Evolutionary conservation across 2,329 filamentous ascomycete species (phyloP), one percentile per base, ranked within the genome.

Genomic region (Sclerotinia glacialis): DNA sequence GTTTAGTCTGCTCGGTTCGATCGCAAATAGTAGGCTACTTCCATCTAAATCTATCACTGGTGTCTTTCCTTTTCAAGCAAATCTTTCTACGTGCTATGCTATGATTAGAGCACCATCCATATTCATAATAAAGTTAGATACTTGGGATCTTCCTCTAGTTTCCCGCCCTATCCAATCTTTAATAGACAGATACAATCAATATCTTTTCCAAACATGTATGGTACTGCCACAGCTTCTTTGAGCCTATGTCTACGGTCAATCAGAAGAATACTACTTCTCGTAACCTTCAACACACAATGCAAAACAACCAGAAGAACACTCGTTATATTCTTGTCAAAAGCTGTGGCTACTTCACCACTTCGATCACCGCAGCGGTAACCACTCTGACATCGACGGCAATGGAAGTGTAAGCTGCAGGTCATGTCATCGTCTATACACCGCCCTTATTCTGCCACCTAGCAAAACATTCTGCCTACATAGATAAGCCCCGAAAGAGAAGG

Each of bases 61-160:
- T n/a, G 84, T 87, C 37, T 83, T 83, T 72, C 72, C 78, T 91
- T 9, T 74, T 79, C 37, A 73, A 80, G 8, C 81, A 83, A 67
- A 79, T 88, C 50, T 79, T 80, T 23, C 71, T 71, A 49, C 78
- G 81, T 31, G 59, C 0, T 3, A 26, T 8, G 34, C 8, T 23
- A 16, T 1, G 16, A 5, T 14, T 7, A 16, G 11, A 40, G 34
- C n/a, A 3, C 7, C 7, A 14, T 8, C n/a, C 5, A 40, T 40
- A 12, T 40, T 16, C 26, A 55, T 9, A 5, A 21, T 55, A 55
- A n/a, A 40, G 1, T 37, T 23, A 4, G 8, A 55, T 26, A n/a
- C 12, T 55, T 5, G 1, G 18, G 23, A 37, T 26, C 31, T 55
- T 34, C 34, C 8, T 26, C 31, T 37, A n/a, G 12, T 11, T n/a